These are phyloP conservation scores for Sporothrix brasiliensis DNA, from an alignment of 2,329 filamentous ascomycete genomes.

Conservation along the genomic window DNA sequence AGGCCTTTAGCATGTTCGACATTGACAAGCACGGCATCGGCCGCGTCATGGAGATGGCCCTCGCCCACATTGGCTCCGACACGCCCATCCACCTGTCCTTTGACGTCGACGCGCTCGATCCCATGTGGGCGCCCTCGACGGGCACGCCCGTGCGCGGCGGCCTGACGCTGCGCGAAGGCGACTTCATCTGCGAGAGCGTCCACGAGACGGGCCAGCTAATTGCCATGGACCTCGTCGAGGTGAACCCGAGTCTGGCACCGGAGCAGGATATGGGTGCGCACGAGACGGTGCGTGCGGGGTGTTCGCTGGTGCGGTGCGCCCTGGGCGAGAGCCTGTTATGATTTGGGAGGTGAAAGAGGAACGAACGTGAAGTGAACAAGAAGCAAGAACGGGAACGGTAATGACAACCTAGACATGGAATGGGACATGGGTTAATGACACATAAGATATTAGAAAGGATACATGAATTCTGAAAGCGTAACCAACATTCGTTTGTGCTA, in stretches of 20 bases:
- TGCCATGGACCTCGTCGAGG: slow-evolving; percentile 80
- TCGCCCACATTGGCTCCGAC: slow-evolving; percentile 90
- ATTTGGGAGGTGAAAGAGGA: slow-evolving; percentile 34
- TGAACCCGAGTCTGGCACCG: slow-evolving; percentile 72
- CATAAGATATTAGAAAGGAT: background rate
- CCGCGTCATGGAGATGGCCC: slow-evolving; percentile 95
- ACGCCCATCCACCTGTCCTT: slow-evolving; percentile 97
- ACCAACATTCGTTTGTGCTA: background rate
- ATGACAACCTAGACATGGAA: background rate
- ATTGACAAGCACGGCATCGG: slow-evolving; percentile 93
- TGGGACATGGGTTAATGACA: slow-evolving; percentile 16
- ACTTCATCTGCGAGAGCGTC: slow-evolving; percentile 91
- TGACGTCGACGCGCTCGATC: slow-evolving; percentile 94
- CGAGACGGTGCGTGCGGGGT: slow-evolving; percentile 88
- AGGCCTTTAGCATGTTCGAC: slow-evolving; percentile 98
- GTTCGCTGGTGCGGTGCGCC: slow-evolving; percentile 87
- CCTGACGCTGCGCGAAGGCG: slow-evolving; percentile 89
- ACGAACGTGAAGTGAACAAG: background rate
- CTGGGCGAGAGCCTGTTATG: slow-evolving; percentile 88
- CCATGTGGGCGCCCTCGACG: slow-evolving; percentile 93
- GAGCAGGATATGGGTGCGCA: slow-evolving; percentile 65
- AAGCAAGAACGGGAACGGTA: slow-evolving; percentile 8
- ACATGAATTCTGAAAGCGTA: background rate
- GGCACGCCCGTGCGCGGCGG: slow-evolving; percentile 93
- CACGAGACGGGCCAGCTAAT: slow-evolving; percentile 78